Evolutionary conservation across 495 filamentous ascomycete species (phyloP), one percentile per base, ranked within the genome.

Genomic region (Neurospora sp.): DNA sequence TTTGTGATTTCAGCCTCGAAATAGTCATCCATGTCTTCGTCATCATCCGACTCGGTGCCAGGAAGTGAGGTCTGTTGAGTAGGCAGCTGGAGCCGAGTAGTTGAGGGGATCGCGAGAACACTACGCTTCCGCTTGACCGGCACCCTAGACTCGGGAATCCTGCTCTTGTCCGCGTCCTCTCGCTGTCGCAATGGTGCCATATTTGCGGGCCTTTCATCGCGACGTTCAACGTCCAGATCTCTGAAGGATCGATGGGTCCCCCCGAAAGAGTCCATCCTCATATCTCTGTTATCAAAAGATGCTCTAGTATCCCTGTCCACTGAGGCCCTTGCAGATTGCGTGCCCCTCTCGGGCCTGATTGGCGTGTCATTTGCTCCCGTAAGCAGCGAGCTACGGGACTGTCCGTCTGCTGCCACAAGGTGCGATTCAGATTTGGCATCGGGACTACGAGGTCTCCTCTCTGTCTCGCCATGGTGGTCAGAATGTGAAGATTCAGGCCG

Each of bases 11-110:
- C 76, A 3, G 79, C 73, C 68, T 85, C 81, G 53, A 88, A 85
- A 40, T 85, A 84, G 27, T 84, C 83, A 37, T 84, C 85, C 69
- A 87, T 81, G 40, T 87, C 85, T 65, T 87, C 84, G 35, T 86
- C 81, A n/a, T 79, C 85, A 17, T 83, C 86, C n/a, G 85, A 86
- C 48, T 86, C 85, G 4, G 76, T 68, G n/a, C 78, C 75, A 41
- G 78, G 71, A 5, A 74, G 35, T 8, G 73, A 72, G 5, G 70
- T 53, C 72, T 81, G 78, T 41, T 76, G 81, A 44, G 74, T 70
- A 6, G 82, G 81, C 37, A 81, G 38, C 41, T 76, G 76, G 9
- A 78, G 41, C 37, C 73, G 73, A 17, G 48, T 68, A 16, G 70
- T 31, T 17, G 53, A 44, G 1, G 78, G 73, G 2, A 76, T 39